A percentile compares a stretch with the other conserved stretches of the same genome.
Conservation (phyloP, 1,284 basidiomycete species). For the Cryptococcus sp. region DNA sequence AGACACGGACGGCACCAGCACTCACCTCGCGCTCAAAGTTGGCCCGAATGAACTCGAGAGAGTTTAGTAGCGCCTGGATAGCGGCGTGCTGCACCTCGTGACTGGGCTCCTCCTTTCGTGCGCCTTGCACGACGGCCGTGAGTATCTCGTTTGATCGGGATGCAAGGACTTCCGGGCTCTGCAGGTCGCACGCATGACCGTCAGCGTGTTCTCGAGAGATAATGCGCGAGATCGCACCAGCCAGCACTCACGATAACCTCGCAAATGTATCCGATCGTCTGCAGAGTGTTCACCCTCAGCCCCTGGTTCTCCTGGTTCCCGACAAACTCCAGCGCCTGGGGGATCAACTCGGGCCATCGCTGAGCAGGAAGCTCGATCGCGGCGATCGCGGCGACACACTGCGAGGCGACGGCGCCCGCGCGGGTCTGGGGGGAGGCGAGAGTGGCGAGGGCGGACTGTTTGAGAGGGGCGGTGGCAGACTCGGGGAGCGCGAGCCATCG, state of each 20-base stretch:
- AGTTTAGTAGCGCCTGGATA: slow-evolving; percentile 89
- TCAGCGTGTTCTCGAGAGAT: slow-evolving; percentile 4
- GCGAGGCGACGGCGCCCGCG: slow-evolving; percentile 83
- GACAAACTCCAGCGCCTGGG: slow-evolving; percentile 80
- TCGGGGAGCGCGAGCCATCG: slow-evolving; percentile 76
- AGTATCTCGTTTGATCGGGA: slow-evolving; percentile 94
- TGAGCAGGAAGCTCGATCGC: slow-evolving; percentile 83
- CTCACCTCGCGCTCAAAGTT: slow-evolving; percentile 95
- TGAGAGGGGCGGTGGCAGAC: slow-evolving; percentile 74
- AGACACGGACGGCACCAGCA: slow-evolving; percentile 1
- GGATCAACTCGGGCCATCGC: slow-evolving; percentile 88
- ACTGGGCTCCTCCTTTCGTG: slow-evolving; percentile 93
- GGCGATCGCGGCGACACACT: slow-evolving; percentile 90
- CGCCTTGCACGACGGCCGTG: slow-evolving; percentile 97
- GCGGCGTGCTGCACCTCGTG: slow-evolving; percentile 92
- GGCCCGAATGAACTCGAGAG: slow-evolving; percentile 93
- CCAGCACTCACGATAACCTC: slow-evolving; percentile 77
- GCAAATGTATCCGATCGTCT: slow-evolving; percentile 95
- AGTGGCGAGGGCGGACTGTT: slow-evolving; percentile 78
- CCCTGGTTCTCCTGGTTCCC: slow-evolving; percentile 72
- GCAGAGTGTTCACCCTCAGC: slow-evolving; percentile 82
- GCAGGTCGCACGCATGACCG: slow-evolving; percentile 4
- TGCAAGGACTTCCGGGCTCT: slow-evolving; percentile 89
- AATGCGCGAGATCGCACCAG: background rate
- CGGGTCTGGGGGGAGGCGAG: slow-evolving; percentile 70